A percentile compares a stretch with the other conserved stretches of the same genome.
These are phyloP conservation scores for Tilletia walkeri DNA, from an alignment of 1,284 basidiomycete genomes.

Conservation along the genomic window DNA sequence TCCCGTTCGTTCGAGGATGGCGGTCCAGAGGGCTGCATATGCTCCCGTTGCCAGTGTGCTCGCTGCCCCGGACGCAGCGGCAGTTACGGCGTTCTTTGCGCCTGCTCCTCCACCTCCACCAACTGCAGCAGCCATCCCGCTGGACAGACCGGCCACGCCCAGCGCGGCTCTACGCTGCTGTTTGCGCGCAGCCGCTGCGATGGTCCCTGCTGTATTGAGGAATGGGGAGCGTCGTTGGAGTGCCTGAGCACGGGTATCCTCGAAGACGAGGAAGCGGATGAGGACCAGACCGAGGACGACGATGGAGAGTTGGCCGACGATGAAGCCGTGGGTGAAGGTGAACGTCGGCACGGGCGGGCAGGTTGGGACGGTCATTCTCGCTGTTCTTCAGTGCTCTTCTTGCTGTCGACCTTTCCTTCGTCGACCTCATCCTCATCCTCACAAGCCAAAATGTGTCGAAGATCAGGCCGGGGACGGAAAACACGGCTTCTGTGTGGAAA, in stretches of 20 bases:
- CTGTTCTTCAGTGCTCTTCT: too few relatives aligned
- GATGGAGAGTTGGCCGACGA: constrained; percentile 61
- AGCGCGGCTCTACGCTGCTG: constrained; percentile 14
- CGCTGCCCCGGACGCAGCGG: neutral
- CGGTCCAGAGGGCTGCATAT: constrained; percentile 8
- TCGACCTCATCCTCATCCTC: too few relatives aligned
- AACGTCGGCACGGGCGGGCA: constrained; percentile 16
- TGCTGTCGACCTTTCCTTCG: too few relatives aligned
- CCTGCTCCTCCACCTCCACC: neutral
- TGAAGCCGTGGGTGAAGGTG: constrained; percentile 62
- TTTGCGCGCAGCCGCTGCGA: constrained; percentile 12
- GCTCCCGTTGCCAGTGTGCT: neutral
- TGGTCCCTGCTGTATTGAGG: constrained; percentile 13
- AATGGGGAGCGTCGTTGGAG: constrained; percentile 45
- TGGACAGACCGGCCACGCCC: neutral
- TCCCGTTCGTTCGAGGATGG: constrained; percentile 58
- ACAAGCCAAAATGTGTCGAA: too few relatives aligned
- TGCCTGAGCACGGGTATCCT: constrained; percentile 55
- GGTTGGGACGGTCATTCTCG: neutral
- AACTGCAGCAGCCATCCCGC: neutral
- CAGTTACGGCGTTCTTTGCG: neutral
- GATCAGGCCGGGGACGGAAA: too few relatives aligned
- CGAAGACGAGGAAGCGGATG: constrained; percentile 63
- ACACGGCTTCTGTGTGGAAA: too few relatives aligned
- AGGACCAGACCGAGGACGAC: constrained; percentile 32